Percentiles rank a stretch among this genome's conserved stretches.
Evolutionary conservation across 768 basidiomycete genomes (phyloP).

Genomic region (Mycena galericulata): DNA sequence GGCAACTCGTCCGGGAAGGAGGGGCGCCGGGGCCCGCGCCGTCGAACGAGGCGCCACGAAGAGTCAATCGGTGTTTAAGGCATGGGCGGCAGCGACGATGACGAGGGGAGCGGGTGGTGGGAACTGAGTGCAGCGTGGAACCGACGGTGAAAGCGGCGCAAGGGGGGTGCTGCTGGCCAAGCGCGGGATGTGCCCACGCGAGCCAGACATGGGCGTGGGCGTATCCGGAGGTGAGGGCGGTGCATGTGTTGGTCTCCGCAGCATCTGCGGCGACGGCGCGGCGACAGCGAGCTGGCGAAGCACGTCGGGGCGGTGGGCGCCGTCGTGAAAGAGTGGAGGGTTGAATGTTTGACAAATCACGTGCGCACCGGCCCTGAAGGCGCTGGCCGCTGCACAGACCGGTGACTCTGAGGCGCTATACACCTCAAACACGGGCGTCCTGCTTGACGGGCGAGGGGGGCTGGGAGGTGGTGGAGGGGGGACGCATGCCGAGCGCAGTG

Average conservation of each 20-base stretch:
- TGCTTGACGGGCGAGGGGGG: no score
- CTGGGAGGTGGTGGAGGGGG: no score
- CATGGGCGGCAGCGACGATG: slow-evolving; percentile 39
- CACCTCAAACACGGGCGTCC: no score
- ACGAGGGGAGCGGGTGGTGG: slow-evolving; percentile 59
- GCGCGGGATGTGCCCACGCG: slow-evolving; percentile 49
- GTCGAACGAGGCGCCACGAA: slow-evolving; percentile 44
- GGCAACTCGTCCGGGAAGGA: slow-evolving; percentile 57
- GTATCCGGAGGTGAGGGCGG: slow-evolving; percentile 57
- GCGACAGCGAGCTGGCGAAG: slow-evolving; percentile 37
- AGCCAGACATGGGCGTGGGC: no score
- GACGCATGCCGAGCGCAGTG: no score
- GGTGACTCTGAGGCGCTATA: no score
- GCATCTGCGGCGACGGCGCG: slow-evolving; percentile 51
- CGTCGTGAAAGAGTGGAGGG: slow-evolving; percentile 44
- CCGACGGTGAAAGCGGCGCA: slow-evolving; percentile 54
- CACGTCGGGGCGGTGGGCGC: slow-evolving; percentile 38
- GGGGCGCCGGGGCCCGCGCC: slow-evolving; percentile 53
- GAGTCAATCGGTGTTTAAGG: slow-evolving; percentile 47
- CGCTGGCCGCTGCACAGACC: no score
- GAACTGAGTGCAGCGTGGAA: slow-evolving; percentile 61
- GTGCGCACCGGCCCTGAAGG: no score
- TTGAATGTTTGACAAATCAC: no score
- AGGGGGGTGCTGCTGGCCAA: slow-evolving; percentile 54
- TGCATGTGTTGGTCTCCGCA: slow-evolving; percentile 51